These are phyloP conservation scores for Emmonsiellopsis sp. DNA, from an alignment of 2,329 filamentous ascomycete genomes.

Conservation along the genomic window DNA sequence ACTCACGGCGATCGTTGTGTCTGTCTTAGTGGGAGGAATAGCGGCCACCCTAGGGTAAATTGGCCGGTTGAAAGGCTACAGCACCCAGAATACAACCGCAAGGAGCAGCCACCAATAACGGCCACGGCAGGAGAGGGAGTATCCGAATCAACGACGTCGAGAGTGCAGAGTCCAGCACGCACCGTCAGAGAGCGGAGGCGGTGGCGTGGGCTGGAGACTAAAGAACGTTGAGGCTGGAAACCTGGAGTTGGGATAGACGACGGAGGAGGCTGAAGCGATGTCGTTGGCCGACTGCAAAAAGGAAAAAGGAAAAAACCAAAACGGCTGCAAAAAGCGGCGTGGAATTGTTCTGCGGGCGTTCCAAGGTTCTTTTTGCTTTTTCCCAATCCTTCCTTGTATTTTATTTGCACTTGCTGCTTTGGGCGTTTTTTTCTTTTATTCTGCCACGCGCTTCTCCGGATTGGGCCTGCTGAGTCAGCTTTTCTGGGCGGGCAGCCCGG, in stretches of 20 bases:
- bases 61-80: neutral
- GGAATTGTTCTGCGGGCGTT: neutral
- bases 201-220: neutral
- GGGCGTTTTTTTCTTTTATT: neutral
- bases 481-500: neutral
- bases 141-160: neutral
- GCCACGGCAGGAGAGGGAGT: too few species aligned
- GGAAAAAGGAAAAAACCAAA: conserved; percentile 24
- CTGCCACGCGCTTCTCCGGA: neutral
- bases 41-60: neutral
- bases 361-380: neutral
- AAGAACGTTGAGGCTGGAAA: neutral
- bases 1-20: neutral
- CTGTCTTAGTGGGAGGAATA: neutral
- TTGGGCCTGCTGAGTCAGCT: neutral
- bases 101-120: neutral
- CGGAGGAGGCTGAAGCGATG: conserved; percentile 49
- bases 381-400: neutral
- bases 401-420: neutral
- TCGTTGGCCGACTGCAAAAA: neutral
- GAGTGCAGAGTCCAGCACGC: neutral
- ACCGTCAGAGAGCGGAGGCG: neutral
- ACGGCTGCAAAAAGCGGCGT: conserved; percentile 28
- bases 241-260: conserved; percentile 52
- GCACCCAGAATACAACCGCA: neutral